phyloP scores from a whole-genome alignment of 805 yeast genomes.

The Nematodospora valgi region DNA sequence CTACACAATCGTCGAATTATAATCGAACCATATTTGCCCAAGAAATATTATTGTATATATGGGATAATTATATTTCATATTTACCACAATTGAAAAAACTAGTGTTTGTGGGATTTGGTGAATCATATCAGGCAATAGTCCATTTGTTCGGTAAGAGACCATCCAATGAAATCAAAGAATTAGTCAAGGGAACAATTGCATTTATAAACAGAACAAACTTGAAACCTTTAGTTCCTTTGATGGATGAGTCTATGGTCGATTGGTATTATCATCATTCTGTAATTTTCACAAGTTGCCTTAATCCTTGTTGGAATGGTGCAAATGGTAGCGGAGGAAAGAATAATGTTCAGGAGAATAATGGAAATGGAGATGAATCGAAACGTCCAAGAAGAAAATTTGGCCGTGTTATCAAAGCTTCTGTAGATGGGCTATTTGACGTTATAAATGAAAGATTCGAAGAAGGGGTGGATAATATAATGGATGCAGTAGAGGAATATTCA shows the following conservation, averaged over 20 bases:
- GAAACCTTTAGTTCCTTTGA: conserved; percentile 76
- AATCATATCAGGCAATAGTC: conserved; percentile 81
- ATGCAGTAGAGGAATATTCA: conserved; percentile 57
- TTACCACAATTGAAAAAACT: conserved; percentile 63
- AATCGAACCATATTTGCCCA: conserved; percentile 68
- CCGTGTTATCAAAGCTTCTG: conserved; percentile 71
- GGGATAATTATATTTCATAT: conserved; percentile 88
- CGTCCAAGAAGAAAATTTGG: conserved; percentile 91
- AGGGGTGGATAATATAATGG: conserved; percentile 78
- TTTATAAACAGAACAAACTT: conserved; percentile 68
- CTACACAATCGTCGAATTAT: conserved; percentile 35
- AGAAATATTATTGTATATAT: conserved; percentile 71
- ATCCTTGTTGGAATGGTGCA: conserved; percentile 64
- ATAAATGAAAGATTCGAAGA: conserved; percentile 82
- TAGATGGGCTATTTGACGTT: conserved; percentile 72
- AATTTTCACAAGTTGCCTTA: conserved; percentile 69
- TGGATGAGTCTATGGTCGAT: conserved; percentile 86
- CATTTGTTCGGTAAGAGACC: conserved; percentile 82
- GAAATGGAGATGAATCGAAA: conserved; percentile 42
- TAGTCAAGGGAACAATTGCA: conserved; percentile 66
- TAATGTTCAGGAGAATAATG: conserved; percentile 8
- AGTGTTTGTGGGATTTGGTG: conserved; percentile 85
- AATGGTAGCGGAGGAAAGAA: conserved; percentile 11
- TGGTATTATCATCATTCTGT: conserved; percentile 89
- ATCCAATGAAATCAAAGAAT: conserved; percentile 47